Percentiles rank a stretch among this genome's conserved stretches.
Evolutionary conservation across 495 filamentous ascomycete genomes (phyloP).

Genomic region (Thozetella sp.): DNA sequence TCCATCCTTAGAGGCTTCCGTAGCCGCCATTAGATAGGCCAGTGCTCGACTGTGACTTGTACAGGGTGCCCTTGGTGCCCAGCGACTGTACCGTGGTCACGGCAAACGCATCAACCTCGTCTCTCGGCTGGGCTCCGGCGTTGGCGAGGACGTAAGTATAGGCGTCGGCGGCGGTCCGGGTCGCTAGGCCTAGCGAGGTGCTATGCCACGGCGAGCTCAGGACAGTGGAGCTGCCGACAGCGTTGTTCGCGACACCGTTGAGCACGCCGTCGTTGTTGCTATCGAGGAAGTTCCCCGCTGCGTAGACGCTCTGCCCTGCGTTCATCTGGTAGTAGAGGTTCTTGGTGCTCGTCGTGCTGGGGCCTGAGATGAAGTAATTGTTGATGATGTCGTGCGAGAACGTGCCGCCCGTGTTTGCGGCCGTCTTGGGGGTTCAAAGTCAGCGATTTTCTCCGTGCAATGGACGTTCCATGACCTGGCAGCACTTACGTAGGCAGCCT

Average conservation of each 20-base stretch:
- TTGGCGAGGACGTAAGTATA: constrained; percentile 12
- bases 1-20: constrained; percentile 11
- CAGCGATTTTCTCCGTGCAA: no score
- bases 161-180: constrained; percentile 13
- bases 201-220: constrained; percentile 11
- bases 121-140: constrained; percentile 17
- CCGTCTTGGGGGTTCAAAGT: no score
- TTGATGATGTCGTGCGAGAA: constrained; percentile 38
- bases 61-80: constrained; percentile 17
- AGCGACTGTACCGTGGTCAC: constrained; percentile 9
- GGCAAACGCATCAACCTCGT: constrained; percentile 17
- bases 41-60: constrained; percentile 19
- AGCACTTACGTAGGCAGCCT: constrained; percentile 35
- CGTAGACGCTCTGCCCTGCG: constrained; percentile 3
- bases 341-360: constrained; percentile 21
- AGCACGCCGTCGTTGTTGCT: constrained; percentile 29
- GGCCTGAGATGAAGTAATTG: constrained; percentile 45
- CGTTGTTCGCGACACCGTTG: constrained; percentile 18
- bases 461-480: no score
- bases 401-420: constrained; percentile 31
- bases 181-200: constrained; percentile 4
- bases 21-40: constrained; percentile 23
- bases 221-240: constrained; percentile 13
- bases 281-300: constrained; percentile 38
- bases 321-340: constrained; percentile 16